Evolutionary conservation across 306 rosid species (phyloP), one percentile per base, ranked within the genome.

Genomic region (Carpinus viminea): DNA sequence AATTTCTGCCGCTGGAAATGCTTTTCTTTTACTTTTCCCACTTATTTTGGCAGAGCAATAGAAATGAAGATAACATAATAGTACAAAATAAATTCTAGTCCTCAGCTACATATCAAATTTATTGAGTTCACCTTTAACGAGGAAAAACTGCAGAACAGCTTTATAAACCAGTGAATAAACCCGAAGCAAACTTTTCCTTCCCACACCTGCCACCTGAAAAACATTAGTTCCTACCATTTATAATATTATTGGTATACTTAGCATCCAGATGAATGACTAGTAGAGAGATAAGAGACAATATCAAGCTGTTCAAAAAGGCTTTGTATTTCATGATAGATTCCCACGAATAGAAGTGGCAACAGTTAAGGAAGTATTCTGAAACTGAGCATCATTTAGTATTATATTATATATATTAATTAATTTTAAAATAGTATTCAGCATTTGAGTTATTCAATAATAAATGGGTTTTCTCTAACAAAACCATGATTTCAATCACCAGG

Each of bases 131-230:
- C 99, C 98, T 91, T 93, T 26, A 83, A 86, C 78, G 96, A 91
- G 74, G 81, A 84, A 83, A 92, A 81, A 78, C 81, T 43, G 36
- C 93, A 79, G 38, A 83, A 91, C 46, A 78, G 77, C 74, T 85
- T 83, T 48, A 81, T 60, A 85, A 91, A 82, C 88, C 91, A 74
- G 20, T 38, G 81, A 80, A 77, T 75, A 80, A 70, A 82, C 45
- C 77, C 77, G 64, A 86, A 82, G 73, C 71, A 21, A 45, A 50
- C 79, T 79, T 80, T 85, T 76, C 47, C 87, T 78, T 90, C 93
- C 93, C 84, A 80, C 57, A 72, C 84, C 80, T 88, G 93, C 93
- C 96, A 95, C 92, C 99, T 95, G 89, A 78, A 83, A 82, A 72
- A 88, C 70, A 77, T 74, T 81, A 76, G 72, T 31, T 68, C 74